Conservation (phyloP, 2,329 filamentous ascomycete genomes). For the Trichoderma koningiopsis region DNA sequence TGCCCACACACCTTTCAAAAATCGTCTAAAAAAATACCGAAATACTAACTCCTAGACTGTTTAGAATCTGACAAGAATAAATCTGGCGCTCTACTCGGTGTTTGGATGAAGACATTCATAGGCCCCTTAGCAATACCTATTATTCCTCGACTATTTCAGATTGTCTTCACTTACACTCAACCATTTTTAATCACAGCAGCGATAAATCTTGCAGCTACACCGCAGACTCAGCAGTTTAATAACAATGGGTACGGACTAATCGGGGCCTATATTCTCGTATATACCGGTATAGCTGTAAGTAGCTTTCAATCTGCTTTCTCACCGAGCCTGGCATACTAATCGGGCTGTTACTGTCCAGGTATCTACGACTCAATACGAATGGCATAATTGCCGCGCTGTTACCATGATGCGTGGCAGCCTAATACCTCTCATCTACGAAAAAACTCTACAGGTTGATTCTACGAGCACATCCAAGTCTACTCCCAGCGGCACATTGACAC, state of each 20-base stretch:
- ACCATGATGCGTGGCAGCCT: not conserved
- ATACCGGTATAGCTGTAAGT: conserved; percentile 33
- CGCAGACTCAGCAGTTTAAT: conserved; percentile 29
- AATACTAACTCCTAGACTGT: not conserved
- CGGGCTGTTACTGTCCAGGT: not conserved
- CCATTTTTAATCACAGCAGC: conserved; percentile 33
- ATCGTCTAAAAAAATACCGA: not conserved
- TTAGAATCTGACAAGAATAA: conserved; percentile 29
- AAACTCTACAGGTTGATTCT: not conserved
- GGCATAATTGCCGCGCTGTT: not conserved
- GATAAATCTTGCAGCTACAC: conserved; percentile 28
- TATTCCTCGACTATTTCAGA: conserved; percentile 30
- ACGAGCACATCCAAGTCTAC: not conserved
- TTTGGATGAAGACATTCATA: conserved; percentile 25
- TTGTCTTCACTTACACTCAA: conserved; percentile 34
- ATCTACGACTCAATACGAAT: not conserved
- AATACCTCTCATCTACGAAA: not conserved
- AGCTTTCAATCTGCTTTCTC: not conserved
- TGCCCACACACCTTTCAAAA: not conserved
- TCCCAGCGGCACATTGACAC: not conserved
- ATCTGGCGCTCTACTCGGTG: conserved; percentile 25
- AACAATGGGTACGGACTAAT: conserved; percentile 35
- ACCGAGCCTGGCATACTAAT: not conserved
- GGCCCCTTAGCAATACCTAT: conserved; percentile 26
- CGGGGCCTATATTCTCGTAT: conserved; percentile 35